Conservation (phyloP, 2,329 filamentous ascomycete genomes). For the Didymosphaeria variabile region DNA sequence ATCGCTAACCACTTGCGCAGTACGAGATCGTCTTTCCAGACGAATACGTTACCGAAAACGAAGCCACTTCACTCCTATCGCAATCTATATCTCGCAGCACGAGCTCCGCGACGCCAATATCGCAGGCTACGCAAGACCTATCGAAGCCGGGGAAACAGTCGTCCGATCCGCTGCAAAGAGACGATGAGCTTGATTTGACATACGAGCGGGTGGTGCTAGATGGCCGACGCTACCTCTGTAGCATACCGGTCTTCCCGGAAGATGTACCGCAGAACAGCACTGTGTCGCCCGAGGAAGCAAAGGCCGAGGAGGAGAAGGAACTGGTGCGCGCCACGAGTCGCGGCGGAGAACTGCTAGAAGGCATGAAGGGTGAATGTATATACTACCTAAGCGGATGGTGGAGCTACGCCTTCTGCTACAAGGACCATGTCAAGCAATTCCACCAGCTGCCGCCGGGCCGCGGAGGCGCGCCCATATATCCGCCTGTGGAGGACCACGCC, state of each 20-base stretch:
- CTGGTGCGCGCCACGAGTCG: conserved; percentile 77
- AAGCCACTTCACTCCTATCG: conserved; percentile 69
- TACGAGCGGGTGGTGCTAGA: conserved; percentile 81
- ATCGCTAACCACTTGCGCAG: conserved; percentile 55
- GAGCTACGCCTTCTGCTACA: conserved; percentile 96
- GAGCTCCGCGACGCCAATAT: conserved; percentile 36
- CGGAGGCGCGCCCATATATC: conserved; percentile 71
- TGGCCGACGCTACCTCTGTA: conserved; percentile 80
- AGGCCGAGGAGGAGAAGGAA: conserved; percentile 81
- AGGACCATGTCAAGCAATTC: conserved; percentile 86
- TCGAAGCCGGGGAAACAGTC: conserved; percentile 40
- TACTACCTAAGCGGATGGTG: conserved; percentile 91
- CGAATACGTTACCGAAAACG: conserved; percentile 73
- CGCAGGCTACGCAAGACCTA: conserved; percentile 48
- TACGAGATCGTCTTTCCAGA: conserved; percentile 83
- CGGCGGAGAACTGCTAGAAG: conserved; percentile 81
- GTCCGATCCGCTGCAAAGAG: conserved; percentile 23
- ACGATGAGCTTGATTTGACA: conserved; percentile 44
- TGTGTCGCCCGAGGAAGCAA: conserved; percentile 71
- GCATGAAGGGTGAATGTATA: conserved; percentile 81
- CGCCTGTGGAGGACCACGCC: conserved; percentile 78
- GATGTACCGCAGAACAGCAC: conserved; percentile 64
- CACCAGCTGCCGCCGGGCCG: conserved; percentile 79
- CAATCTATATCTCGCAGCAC: conserved; percentile 35
- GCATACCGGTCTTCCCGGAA: conserved; percentile 75